Percentiles rank a stretch among this genome's conserved stretches.
These are phyloP conservation scores for Mycena rosella DNA, from an alignment of 768 basidiomycete species.

Conservation along the genomic window DNA sequence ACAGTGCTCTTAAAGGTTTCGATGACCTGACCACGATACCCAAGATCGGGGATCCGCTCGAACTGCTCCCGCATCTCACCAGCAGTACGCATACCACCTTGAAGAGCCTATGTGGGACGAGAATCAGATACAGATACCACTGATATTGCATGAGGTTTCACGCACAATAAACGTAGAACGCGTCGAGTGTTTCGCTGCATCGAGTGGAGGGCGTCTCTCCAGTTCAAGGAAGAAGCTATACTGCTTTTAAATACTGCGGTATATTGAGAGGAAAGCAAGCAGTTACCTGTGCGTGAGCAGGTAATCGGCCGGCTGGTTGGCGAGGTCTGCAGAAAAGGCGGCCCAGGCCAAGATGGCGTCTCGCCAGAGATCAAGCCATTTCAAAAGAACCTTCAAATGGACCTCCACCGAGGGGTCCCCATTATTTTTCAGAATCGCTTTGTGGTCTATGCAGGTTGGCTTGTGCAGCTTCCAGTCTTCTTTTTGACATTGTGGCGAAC, in stretches of 20 bases:
- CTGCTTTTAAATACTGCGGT: not conserved
- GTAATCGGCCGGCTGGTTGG: conserved; percentile 1
- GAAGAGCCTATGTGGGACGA: not conserved
- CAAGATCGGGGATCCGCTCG: not conserved
- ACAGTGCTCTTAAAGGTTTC: conserved; percentile 2
- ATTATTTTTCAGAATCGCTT: conserved; percentile 1
- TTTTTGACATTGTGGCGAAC: conserved; percentile 14
- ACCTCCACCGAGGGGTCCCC: conserved; percentile 9
- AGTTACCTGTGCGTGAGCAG: conserved; percentile 8
- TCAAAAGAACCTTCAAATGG: conserved; percentile 2
- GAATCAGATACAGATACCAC: too few relatives aligned
- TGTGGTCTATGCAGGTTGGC: conserved; percentile 13
- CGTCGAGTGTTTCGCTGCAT: conserved; percentile 8
- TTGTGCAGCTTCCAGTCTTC: conserved; percentile 16
- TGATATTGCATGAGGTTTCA: not conserved
- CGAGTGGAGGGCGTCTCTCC: not conserved
- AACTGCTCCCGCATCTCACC: not conserved
- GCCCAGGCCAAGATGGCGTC: conserved; percentile 11
- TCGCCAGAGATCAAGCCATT: conserved; percentile 17
- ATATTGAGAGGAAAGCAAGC: not conserved
- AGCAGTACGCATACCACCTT: conserved; percentile 14
- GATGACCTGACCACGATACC: not conserved
- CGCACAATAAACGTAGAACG: conserved; percentile 10
- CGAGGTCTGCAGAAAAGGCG: conserved; percentile 13
- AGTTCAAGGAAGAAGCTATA: conserved; percentile 9